Conservation (phyloP, 2,329 filamentous ascomycete genomes). For the Arthrobotrys entomopaga region DNA sequence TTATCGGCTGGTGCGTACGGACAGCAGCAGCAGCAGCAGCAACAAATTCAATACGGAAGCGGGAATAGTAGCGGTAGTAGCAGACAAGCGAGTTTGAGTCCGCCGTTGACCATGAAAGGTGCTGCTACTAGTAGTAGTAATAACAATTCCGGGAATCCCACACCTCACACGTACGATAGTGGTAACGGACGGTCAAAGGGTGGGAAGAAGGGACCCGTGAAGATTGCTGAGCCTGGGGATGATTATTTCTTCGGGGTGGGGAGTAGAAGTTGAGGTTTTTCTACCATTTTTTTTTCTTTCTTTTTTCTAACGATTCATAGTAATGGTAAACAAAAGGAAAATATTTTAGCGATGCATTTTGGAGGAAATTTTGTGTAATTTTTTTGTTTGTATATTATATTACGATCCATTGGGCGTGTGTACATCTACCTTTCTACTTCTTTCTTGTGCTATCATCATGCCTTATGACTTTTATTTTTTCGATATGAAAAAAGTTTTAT, state of each 20-base stretch:
- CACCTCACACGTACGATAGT: slow-evolving; percentile 26
- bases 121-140: neutral
- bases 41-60: neutral
- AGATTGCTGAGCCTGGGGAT: slow-evolving; percentile 25
- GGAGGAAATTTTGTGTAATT: slow-evolving; percentile 3
- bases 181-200: neutral
- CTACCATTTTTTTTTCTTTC: neutral
- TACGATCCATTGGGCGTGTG: neutral
- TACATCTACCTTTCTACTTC: too few relatives aligned
- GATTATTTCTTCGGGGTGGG: slow-evolving; percentile 33
- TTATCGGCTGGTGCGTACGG: slow-evolving; percentile 19
- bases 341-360: slow-evolving; percentile 8
- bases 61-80: neutral
- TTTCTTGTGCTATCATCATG: neutral
- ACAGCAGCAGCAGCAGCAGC: slow-evolving; percentile 3
- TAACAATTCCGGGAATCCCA: slow-evolving; percentile 3
- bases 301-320: neutral
- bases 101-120: slow-evolving; percentile 33
- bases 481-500: neutral
- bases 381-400: slow-evolving; percentile 8
- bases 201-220: slow-evolving; percentile 29
- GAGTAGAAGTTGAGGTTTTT: slow-evolving; percentile 15
- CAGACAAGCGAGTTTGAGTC: slow-evolving; percentile 20
- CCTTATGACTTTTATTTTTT: neutral
- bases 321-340: neutral